Evolutionary conservation across 768 basidiomycete genomes (phyloP), one percentile per base, ranked within the genome.

Genomic region (Agaricus blazei): DNA sequence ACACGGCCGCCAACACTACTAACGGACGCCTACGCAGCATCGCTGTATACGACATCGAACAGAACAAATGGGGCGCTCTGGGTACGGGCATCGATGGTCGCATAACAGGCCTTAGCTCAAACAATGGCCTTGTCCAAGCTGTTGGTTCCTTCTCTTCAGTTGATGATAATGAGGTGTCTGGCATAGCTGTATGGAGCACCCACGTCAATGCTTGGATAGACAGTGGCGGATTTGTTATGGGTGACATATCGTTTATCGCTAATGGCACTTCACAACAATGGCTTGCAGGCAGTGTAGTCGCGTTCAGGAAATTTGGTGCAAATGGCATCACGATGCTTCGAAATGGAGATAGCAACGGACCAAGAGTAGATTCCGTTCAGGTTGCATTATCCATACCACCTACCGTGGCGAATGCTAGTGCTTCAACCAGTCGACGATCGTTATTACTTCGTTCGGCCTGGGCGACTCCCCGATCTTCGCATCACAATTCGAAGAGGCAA

Each of bases 111-210:
- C 72, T 99, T 23, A 71, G 72, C 23, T 59, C 85, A 28, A 65
- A 69, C 19, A 69, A 77, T 48, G 70, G 71, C 15, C 79, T 80
- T 53, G 56, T 96, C 9, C 75, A 85, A 41, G 78, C 90, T 2
- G 80, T 81, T 1, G 94, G 94, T 12, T 88, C 84, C 66, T 96
- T 96, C 68, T 84, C 85, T 1, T 67, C 71, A 59, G 59, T 79
- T 6, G 59, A 74, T 4, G 62, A 67, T 9, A 47, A 68, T 15
- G 63, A 70, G 9, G 67, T 69, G 23, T 63, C 65, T 7, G 93
- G 95, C 3, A 79, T 93, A 50, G 93, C 91, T 0, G 70, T 76
- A 3, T 98, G 89, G 88, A 79, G 91, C 64, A 72, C 84, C 26
- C 66, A 68, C 1, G 73, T 73, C 24, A 70, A 73, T 2, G 65